Evolutionary conservation across 2,329 filamentous ascomycete genomes (phyloP), one percentile per base, ranked within the genome.

Genomic region (Fusarium cicatricum): DNA sequence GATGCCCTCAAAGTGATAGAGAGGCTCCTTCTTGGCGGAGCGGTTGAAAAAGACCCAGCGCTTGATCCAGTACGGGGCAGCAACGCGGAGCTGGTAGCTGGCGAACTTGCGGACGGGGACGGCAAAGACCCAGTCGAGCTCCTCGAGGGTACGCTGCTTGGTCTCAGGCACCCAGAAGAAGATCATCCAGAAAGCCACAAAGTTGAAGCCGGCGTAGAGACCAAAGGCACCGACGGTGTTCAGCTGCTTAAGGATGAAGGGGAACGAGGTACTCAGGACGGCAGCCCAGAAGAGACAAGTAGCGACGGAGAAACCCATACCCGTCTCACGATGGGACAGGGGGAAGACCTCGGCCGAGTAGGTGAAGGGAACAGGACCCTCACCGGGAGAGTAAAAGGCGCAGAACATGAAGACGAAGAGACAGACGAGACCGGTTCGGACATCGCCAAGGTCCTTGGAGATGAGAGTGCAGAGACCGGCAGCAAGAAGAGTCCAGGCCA

Each of bases 331-430:
- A 70, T 88, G 85, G 2, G 82, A 85, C 0, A 88, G 79, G 1
- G 86, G 86, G 70, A 86, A 88, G 11, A 87, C 84, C 66, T 88
- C 86, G 4, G 86, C 84, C 1, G 77, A 81, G 75, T 87, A 87
- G 15, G 82, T 81, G 70, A 86, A 88, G 0, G 85, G 85, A 0
- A 88, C 85, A 0, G 84, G 80, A 0, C 86, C 86, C 73, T 88
- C 85, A 15, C 86, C 86, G 0, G 85, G 84, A 0, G 84, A 87
- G 72, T 89, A 89, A 63, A 88, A 87, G 7, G 84, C 72, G 1
- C 81, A 84, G 59, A 89, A 90, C 12, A 90, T 69, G 73, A 85
- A 90, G 58, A 89, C 76, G 57, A 89, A 88, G 5, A 87, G 74
- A 11, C 85, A 84, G 29, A 89, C 80, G 1, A 84, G 70, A 29